Base-by-base conservation (phyloP, 176 grass and related monocot genomes). In the Pharus latifolius region DNA sequence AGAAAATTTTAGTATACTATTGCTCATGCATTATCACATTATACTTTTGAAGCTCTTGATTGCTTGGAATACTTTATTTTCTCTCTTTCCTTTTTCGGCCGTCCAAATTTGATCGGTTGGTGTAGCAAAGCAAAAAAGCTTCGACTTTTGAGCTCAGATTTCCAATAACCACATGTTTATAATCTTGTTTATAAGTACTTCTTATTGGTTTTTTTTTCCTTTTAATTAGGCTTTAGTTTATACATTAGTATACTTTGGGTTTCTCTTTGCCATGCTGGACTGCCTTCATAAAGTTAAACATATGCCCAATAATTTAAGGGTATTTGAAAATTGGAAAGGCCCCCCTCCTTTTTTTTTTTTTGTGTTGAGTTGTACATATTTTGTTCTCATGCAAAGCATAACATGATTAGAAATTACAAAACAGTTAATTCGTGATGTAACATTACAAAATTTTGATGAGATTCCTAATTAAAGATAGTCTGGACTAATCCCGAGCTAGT, bases 201-300 rank as follows among this genome's bases (percentile, higher is more conserved):
- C 2, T 15, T 44, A 14, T 11, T 0, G 12, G 11, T 44, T 1
- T 49, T 7, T 2, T 49, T 20, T 10, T 20, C 46, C 19, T 0
- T 48, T 7, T 18, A 44, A 44, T n/a, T n/a, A 44, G 10, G 41
- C 18, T 51, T 22, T 30, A 7, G 17, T 9, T 34, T 32, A 26
- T 29, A 49, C 42, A 49, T 1, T 35, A 1, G 26, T 29, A 2
- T 10, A 3, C 48, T 50, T 67, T 20, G 29, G 15, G 56, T 24
- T 73, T 74, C 41, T 74, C 41, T 18, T 74, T 49, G 42, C 42
- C 56, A 74, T 12, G 29, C 58, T 75, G 58, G 60, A 3, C 2
- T 76, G 73, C 64, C 59, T 5, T 10, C 22, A n/a, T 42, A 75
- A 75, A 75, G 33, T 40, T 30, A 23, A 53, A 52, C 59, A n/a